Percentiles rank a stretch among this genome's conserved stretches.
phyloP scores from a whole-genome alignment of 441 rosid species.

The Erodium texanum region DNA sequence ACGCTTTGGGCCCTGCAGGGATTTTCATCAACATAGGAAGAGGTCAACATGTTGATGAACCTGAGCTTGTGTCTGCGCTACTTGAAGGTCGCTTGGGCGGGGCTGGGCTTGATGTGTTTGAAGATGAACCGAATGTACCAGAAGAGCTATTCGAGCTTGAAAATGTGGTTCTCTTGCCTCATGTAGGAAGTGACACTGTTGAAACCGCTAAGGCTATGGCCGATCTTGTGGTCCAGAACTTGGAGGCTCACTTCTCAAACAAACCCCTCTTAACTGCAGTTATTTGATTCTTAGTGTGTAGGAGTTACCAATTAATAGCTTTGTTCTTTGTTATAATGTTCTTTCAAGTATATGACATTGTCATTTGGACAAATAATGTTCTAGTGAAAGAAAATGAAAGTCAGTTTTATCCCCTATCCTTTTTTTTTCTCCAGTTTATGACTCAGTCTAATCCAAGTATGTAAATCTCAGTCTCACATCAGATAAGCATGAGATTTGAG shows the following conservation, averaged over 20 bases:
- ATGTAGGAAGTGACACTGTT: conserved; percentile 48
- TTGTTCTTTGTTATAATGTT: not conserved
- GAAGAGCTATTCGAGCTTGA: conserved; percentile 38
- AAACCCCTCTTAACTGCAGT: conserved; percentile 41
- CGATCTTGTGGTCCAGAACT: conserved; percentile 41
- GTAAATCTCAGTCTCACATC: too few relatives aligned
- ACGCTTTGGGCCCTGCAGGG: conserved; percentile 47
- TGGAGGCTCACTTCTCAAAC: conserved; percentile 44
- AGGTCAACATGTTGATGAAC: conserved; percentile 51
- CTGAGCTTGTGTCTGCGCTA: conserved; percentile 52
- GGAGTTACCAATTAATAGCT: not conserved
- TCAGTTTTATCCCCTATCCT: too few relatives aligned
- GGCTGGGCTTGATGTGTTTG: conserved; percentile 55
- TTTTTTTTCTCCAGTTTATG: too few relatives aligned
- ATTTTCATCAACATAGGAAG: conserved; percentile 49
- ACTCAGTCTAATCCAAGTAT: too few relatives aligned
- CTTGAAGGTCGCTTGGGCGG: conserved; percentile 50
- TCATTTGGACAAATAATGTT: too few relatives aligned
- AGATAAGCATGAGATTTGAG: too few relatives aligned
- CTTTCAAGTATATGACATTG: not conserved
- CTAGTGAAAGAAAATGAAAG: too few relatives aligned
- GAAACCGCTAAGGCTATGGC: conserved; percentile 60
- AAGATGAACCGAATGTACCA: conserved; percentile 49
- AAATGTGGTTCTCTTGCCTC: conserved; percentile 54
- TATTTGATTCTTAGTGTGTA: conserved; percentile 13